Evolutionary conservation across 345 rosid species (phyloP).

Genomic region (Ailanthus altissimus): DNA sequence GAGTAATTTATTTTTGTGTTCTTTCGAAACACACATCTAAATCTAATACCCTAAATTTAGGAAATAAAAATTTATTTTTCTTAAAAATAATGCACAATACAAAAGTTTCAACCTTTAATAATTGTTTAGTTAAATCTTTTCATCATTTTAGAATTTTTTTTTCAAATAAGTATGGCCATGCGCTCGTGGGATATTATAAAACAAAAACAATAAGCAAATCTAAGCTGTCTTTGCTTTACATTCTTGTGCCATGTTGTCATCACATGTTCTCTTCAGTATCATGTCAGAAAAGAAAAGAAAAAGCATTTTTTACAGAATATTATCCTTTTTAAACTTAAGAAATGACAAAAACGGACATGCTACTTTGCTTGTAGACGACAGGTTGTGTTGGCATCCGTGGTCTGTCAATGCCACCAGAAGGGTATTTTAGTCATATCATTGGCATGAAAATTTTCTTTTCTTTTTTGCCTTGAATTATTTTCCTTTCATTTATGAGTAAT

Average conservation of each 20-base stretch:
- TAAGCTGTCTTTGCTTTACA: background rate
- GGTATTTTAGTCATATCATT: background rate
- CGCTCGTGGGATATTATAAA: background rate
- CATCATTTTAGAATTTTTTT: background rate
- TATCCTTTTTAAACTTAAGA: background rate
- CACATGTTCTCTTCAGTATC: constrained; percentile 21
- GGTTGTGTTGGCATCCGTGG: background rate
- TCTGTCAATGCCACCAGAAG: background rate
- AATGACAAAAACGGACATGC: background rate
- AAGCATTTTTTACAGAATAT: background rate
- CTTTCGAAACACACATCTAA: too few relatives aligned
- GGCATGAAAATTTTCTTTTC: background rate
- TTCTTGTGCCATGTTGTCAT: constrained; percentile 16
- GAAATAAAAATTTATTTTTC: too few relatives aligned
- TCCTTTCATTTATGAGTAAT: too few relatives aligned
- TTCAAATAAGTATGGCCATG: background rate
- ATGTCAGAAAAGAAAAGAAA: constrained; percentile 6
- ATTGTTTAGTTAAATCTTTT: background rate
- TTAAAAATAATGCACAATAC: too few relatives aligned
- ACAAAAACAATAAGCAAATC: background rate
- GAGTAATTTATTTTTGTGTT: too few relatives aligned
- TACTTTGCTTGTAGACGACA: background rate
- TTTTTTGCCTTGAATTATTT: too few relatives aligned
- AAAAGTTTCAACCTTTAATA: too few relatives aligned
- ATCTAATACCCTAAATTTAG: too few relatives aligned